A percentile compares a stretch with the other conserved stretches of the same genome.
Conservation (phyloP, 192 early-diverging fungal genomes). For the Coemansia sp. region DNA sequence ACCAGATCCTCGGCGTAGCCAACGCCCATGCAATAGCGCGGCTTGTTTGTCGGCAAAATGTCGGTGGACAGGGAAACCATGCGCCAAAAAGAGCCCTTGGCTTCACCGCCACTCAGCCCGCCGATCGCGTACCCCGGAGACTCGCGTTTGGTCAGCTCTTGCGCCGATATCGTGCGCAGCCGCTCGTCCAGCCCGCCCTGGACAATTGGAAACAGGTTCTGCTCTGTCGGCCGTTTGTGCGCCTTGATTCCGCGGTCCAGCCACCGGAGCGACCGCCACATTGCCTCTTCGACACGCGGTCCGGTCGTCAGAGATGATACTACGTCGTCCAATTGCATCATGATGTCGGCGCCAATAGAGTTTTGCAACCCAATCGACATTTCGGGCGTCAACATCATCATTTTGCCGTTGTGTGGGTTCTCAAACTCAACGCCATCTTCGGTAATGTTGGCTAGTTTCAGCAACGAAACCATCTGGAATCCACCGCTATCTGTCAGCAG, state of each 20-base stretch:
- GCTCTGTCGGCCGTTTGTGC: conserved; percentile 65
- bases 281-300: conserved; percentile 83
- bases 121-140: conserved; percentile 85
- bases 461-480: conserved; percentile 88
- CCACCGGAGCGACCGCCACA: conserved; percentile 87
- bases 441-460: conserved; percentile 79
- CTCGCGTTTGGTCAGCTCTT: conserved; percentile 78
- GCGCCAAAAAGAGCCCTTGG: conserved; percentile 83
- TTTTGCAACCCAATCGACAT: conserved; percentile 86
- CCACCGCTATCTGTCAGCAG: conserved; percentile 82
- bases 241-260: conserved; percentile 80
- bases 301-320: conserved; percentile 80
- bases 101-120: conserved; percentile 83
- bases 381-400: conserved; percentile 83
- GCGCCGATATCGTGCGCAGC: conserved; percentile 70
- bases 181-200: conserved; percentile 77
- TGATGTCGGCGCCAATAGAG: conserved; percentile 83
- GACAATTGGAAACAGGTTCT: conserved; percentile 88
- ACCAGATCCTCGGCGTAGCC: conserved; percentile 85
- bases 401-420: conserved; percentile 77
- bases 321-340: conserved; percentile 92
- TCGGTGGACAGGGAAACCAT: conserved; percentile 81
- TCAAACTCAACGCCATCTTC: conserved; percentile 85
- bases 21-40: conserved; percentile 91
- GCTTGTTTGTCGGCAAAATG: conserved; percentile 75